These are phyloP conservation scores for Populus deltoides DNA, from an alignment of 345 rosid species.

Conservation along the genomic window DNA sequence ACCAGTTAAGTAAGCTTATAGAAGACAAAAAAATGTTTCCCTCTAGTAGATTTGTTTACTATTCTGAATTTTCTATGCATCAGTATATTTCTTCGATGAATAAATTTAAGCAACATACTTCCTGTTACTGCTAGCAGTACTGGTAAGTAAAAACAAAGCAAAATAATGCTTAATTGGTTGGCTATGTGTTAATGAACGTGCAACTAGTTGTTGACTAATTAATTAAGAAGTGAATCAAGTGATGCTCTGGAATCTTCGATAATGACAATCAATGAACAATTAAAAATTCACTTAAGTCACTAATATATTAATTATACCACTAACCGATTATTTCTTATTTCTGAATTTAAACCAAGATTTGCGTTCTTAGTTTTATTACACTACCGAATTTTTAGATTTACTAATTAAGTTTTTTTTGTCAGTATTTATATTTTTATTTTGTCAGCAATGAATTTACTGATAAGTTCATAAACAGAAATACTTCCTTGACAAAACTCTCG, in stretches of 20 bases:
- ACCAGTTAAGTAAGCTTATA: not conserved
- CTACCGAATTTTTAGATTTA: not conserved
- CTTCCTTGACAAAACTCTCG: rapidly evolving
- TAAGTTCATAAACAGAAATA: rapidly evolving
- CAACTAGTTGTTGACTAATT: not conserved
- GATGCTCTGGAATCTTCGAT: not conserved
- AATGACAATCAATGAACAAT: not conserved
- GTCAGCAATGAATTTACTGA: too few species aligned
- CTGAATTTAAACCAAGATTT: not conserved
- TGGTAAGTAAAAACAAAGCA: not conserved
- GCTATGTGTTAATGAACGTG: not conserved
- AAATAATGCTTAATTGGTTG: not conserved
- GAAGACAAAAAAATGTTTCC: not conserved
- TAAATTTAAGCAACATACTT: not conserved
- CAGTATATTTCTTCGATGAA: not conserved
- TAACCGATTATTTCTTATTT: not conserved
- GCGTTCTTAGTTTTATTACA: not conserved
- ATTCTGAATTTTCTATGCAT: not conserved
- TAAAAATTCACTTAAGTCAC: not conserved
- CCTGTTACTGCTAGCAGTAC: not conserved
- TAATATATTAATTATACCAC: too few species aligned
- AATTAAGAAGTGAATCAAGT: not conserved
- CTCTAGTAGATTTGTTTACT: not conserved
- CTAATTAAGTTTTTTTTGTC: too few species aligned
- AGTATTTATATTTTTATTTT: rapidly evolving